Evolutionary conservation across 805 yeast genomes (phyloP), one percentile per base, ranked within the genome.

Genomic region (Cyberlindnera galapagoensis): DNA sequence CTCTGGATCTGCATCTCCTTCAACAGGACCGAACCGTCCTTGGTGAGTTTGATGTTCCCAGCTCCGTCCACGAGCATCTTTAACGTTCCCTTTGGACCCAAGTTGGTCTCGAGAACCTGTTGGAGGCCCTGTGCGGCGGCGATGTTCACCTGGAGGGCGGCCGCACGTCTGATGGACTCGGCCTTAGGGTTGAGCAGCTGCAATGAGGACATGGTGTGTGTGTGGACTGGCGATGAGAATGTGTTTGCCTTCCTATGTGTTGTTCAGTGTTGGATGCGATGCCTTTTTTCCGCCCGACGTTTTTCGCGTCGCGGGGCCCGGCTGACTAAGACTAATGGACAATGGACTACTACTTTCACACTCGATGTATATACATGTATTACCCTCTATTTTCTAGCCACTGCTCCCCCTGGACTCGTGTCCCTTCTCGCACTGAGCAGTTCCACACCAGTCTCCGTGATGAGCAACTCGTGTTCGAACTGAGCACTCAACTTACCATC

Each of bases 31-130:
- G 90, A 88, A 33, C 98, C 98, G 58, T 92, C 98, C 55, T 92
- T 92, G 33, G 98, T 92, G 49, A 92, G 75, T 62, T 92, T 92
- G 60, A 92, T 83, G 50, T 80, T 77, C 19, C 98, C 98, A 2
- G 95, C 80, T 42, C 98, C 98, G 55, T 92, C 97, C 32, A 92
- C 98, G 37, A 90, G 66, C 83, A 92, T 85, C 64, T 92, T 92
- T 51, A 92, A 67, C 11, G 98, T 92, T 35, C 98, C 98, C 56
- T 86, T 86, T 29, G 98, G 98, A 23, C 98, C 98, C 49, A 92
- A 65, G 56, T 92, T 92, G 39, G 95, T 77, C 39, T 90, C 80
- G 39, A 92, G 65, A 25, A 92, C 97, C 49, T 79, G 82, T 63
- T 92, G 98, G 36, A 92, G 69, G 26, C 98, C 98, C 56, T 86